Conservation (phyloP, 768 basidiomycete genomes). For the Pulveroboletus sp. region DNA sequence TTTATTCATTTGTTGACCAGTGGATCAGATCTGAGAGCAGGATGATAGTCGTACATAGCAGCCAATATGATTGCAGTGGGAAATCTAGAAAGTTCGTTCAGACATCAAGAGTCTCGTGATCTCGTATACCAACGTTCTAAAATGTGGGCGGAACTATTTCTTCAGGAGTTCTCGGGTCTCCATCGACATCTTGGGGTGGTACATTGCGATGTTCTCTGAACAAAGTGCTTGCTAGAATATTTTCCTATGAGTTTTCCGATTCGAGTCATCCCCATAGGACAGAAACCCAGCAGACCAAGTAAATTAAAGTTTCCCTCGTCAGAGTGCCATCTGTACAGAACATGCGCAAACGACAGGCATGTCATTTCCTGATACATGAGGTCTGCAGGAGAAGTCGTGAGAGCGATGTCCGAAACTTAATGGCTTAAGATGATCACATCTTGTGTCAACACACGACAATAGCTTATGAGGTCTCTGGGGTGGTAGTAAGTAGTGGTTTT, state of each 20-base stretch:
- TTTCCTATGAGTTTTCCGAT: not conserved
- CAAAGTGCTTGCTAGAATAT: not conserved
- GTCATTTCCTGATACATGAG: not conserved
- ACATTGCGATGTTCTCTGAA: not conserved
- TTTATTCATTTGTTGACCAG: conserved; percentile 5
- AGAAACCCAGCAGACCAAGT: conserved; percentile 1
- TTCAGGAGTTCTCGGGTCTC: not conserved
- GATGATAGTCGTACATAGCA: conserved; percentile 4
- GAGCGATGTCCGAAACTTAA: conserved; percentile 1
- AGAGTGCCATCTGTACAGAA: not conserved
- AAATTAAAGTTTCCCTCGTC: not conserved
- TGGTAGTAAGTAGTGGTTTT: not conserved
- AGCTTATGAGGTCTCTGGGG: conserved; percentile 1
- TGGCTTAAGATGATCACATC: conserved; percentile 4
- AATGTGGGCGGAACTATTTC: conserved; percentile 2
- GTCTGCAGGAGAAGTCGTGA: conserved; percentile 4
- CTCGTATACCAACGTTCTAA: conserved; percentile 4
- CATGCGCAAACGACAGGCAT: not conserved
- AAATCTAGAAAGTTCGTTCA: not conserved
- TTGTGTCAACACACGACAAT: conserved; percentile 3
- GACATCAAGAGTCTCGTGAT: too few relatives aligned
- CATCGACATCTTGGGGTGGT: not conserved
- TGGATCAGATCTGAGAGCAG: conserved; percentile 4
- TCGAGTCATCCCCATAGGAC: conserved; percentile 3
- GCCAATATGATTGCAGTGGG: not conserved